phyloP scores from a whole-genome alignment of 1,284 basidiomycete species.

The Cryptococcus neoformans region DNA sequence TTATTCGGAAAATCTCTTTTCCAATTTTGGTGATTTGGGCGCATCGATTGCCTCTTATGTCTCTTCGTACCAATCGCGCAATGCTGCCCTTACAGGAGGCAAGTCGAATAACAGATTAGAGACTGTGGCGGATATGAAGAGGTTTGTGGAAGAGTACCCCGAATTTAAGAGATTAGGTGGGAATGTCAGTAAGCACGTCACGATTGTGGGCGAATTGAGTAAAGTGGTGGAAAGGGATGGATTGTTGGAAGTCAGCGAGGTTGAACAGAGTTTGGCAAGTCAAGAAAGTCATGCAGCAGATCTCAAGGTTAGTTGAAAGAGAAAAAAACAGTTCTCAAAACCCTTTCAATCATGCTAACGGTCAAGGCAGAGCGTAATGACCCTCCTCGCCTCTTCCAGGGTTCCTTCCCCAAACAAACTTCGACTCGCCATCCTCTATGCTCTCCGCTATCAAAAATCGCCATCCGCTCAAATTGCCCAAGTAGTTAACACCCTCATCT shows the following conservation, averaged over 20 bases:
- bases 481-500: slow-evolving; percentile 76
- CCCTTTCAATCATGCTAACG: too few relatives aligned
- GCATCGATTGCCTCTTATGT: slow-evolving; percentile 92
- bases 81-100: slow-evolving; percentile 56
- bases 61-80: slow-evolving; percentile 85
- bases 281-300: slow-evolving; percentile 79
- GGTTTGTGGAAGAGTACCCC: slow-evolving; percentile 97
- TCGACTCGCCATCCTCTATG: slow-evolving; percentile 89
- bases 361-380: slow-evolving; percentile 67
- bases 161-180: slow-evolving; percentile 95
- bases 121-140: slow-evolving; percentile 96
- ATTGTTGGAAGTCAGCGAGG: slow-evolving; percentile 84
- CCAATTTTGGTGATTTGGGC: slow-evolving; percentile 97
- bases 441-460: slow-evolving; percentile 92
- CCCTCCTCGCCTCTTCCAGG: slow-evolving; percentile 63
- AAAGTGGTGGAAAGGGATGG: slow-evolving; percentile 81
- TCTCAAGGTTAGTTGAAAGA: slow-evolving; percentile 61
- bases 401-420: slow-evolving; percentile 81
- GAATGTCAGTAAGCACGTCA: slow-evolving; percentile 98
- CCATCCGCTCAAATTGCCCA: slow-evolving; percentile 76
- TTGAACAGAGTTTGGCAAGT: slow-evolving; percentile 94
- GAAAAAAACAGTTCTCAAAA: not conserved
- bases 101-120: slow-evolving; percentile 75
- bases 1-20: slow-evolving; percentile 85
- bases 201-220: slow-evolving; percentile 93